A percentile compares a stretch with the other conserved stretches of the same genome.
phyloP scores from a whole-genome alignment of 306 rosid species.

The Ormosia emarginata region DNA sequence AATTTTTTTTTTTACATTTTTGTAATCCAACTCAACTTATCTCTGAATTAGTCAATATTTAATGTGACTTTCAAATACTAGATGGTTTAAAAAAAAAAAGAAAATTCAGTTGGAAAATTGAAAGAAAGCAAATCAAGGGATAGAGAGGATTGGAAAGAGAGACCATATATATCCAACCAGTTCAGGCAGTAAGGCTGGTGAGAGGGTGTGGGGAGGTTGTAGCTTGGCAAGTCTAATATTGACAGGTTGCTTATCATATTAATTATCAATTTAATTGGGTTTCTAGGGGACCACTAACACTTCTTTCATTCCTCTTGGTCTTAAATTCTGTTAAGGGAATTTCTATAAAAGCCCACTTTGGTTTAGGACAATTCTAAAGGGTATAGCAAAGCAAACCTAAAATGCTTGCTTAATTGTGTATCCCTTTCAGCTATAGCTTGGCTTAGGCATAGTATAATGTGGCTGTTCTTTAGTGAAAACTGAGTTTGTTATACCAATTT shows the following conservation, averaged over 20 bases:
- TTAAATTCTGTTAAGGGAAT: conserved; percentile 27
- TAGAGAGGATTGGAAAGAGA: neutral
- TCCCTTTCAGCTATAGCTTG: neutral
- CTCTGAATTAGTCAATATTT: too few relatives aligned
- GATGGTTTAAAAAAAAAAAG: neutral
- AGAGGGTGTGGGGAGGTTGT: neutral
- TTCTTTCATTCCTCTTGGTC: conserved; percentile 22
- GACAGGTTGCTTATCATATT: conserved; percentile 41
- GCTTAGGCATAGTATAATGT: neutral
- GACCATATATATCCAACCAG: neutral
- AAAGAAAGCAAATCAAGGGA: neutral
- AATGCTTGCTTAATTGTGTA: neutral
- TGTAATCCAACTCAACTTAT: too few relatives aligned
- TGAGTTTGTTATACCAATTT: neutral
- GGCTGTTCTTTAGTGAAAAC: neutral
- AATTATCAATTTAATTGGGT: conserved; percentile 39
- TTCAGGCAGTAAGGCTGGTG: neutral
- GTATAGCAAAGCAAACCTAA: neutral
- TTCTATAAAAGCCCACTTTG: conserved; percentile 24
- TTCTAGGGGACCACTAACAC: conserved; percentile 41
- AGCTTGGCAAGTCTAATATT: conserved; percentile 38
- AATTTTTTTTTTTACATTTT: too few relatives aligned
- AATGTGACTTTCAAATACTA: too few relatives aligned
- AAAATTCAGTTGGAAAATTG: conserved; percentile 2
- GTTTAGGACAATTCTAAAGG: neutral